A percentile compares a stretch with the other conserved stretches of the same genome.
Conservation (phyloP, 768 basidiomycete species). For the Russula compacta region DNA sequence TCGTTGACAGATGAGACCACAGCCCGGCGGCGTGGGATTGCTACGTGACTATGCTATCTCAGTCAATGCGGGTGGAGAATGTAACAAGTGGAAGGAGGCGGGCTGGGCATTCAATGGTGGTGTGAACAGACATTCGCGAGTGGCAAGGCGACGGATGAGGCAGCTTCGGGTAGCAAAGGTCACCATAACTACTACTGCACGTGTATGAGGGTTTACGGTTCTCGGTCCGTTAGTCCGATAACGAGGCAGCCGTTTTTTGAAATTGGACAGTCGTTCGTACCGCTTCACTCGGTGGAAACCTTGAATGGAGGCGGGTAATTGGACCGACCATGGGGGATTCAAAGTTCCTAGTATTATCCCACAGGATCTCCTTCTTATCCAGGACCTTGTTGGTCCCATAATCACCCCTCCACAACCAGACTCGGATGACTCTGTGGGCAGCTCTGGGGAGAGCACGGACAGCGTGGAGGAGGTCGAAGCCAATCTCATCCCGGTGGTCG, state of each 20-base stretch:
- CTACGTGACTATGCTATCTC: conserved; percentile 42
- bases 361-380: conserved; percentile 70
- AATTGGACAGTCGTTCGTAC: no score
- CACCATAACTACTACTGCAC: background rate
- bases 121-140: conserved; percentile 62
- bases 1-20: background rate
- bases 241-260: no score
- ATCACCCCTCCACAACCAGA: conserved; percentile 18
- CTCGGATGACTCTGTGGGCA: conserved; percentile 38
- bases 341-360: conserved; percentile 52
- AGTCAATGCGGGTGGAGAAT: conserved; percentile 8
- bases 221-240: background rate
- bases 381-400: conserved; percentile 45
- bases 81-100: conserved; percentile 34
- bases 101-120: conserved; percentile 63
- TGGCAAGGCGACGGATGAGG: conserved; percentile 41
- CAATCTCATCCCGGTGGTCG: conserved; percentile 33
- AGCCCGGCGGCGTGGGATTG: conserved; percentile 57
- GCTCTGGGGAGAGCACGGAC: conserved; percentile 39
- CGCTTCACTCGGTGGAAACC: no score
- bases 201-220: background rate
- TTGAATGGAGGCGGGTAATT: background rate
- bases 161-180: conserved; percentile 39
- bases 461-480: conserved; percentile 72
- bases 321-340: conserved; percentile 30